Base-by-base conservation (phyloP, 78 protist genomes). In the Mantamonas sphyraenae region DNA sequence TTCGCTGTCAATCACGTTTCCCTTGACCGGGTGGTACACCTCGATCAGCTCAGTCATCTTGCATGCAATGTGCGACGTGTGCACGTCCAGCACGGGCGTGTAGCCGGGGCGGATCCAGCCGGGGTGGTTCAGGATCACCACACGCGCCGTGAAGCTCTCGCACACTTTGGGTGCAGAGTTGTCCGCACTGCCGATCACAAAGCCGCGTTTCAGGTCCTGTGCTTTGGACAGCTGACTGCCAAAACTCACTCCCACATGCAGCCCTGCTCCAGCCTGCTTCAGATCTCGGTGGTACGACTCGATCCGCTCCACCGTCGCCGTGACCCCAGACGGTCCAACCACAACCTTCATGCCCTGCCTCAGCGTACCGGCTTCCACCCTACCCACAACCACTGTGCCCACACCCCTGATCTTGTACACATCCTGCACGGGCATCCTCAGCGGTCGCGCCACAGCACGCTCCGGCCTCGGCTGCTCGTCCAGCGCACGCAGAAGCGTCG, bases 71-170 rank as follows among this genome's bases (percentile, higher is more conserved):
- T 62, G 66, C 20, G 66, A 22, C 20, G 66, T 62, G 66, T 62
- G 66, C 38, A 26, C 20, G 47, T 62, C 66, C n/a, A 62, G 38
- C 66, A 62, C 66, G 20, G 66, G 66, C 38, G 64, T 40, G 38
- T 62, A 62, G 47, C 66, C 66, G 20, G 20, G 66, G n/a, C 66
- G 30, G 38, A 62, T 62, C 38, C 22, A 20, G 60, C 66, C 66
- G 20, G 66, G 66, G 47, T 62, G 66, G 20, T 62, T 62, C 20
- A 62, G 66, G n/a, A 62, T 22, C 20, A 62, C 38, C 20, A 62
- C 38, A 40, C n/a, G 66, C 20, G 66, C 38, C 57, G n/a, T 24
- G 57, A 51, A 51, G 22, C 57, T 51, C 57, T 51, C 57, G 57
- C 22, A 22, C 24, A n/a, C 57, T n/a, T 22, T n/a, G 24, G 57